phyloP scores from a whole-genome alignment of 805 yeast genomes.

The Priceomyces melissophilus region DNA sequence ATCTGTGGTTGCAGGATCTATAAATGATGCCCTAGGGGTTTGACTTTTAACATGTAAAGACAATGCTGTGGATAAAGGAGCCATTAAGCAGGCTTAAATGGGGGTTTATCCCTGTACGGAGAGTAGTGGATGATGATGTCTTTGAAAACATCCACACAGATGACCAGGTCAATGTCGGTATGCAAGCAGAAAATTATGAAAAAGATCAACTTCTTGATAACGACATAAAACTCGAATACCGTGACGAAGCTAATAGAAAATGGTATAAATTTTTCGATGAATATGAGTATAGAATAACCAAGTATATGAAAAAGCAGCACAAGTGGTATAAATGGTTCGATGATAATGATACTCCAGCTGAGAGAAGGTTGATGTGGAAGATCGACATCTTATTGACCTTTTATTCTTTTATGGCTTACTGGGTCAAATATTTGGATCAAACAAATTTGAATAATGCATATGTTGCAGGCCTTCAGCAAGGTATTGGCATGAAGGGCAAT shows the following conservation, averaged over 20 bases:
- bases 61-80: too few species aligned
- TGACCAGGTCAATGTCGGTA: constrained; percentile 5
- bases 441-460: constrained; percentile 58
- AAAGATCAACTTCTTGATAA: not conserved
- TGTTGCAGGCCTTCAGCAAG: constrained; percentile 57
- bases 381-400: constrained; percentile 22
- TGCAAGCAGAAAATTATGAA: not conserved
- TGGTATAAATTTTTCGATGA: constrained; percentile 40
- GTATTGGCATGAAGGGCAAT: constrained; percentile 51
- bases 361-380: constrained; percentile 19
- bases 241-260: constrained; percentile 22
- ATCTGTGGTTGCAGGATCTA: too few species aligned
- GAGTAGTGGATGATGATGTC: constrained; percentile 31
- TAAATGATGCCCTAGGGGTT: too few species aligned
- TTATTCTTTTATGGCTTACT: constrained; percentile 40
- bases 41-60: too few species aligned
- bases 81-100: constrained; percentile 20
- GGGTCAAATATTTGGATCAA: constrained; percentile 61
- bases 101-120: constrained; percentile 33
- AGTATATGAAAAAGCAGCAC: constrained; percentile 15
- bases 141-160: constrained; percentile 1
- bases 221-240: constrained; percentile 14
- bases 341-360: constrained; percentile 41
- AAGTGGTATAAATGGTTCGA: constrained; percentile 41
- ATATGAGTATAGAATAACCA: constrained; percentile 49